Evolutionary conservation across 106 monocot species (phyloP).

Genomic region (Apostasia shenzhenica): DNA sequence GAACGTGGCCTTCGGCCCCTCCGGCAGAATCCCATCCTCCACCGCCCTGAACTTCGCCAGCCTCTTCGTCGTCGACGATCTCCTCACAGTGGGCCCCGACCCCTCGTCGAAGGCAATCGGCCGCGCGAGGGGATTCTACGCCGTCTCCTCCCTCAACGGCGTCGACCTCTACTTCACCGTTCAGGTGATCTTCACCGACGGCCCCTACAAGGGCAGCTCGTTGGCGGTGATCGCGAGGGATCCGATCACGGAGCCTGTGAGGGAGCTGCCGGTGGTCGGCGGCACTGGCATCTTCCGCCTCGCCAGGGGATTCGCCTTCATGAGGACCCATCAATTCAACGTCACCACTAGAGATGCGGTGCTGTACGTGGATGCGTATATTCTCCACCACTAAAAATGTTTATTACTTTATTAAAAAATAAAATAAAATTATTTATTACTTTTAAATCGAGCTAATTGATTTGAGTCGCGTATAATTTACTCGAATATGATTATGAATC

Average conservation of each 20-base stretch:
- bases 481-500: too few species aligned
- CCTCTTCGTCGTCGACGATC: conserved; percentile 28
- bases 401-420: too few species aligned
- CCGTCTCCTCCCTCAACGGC: conserved; percentile 5
- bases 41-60: background rate
- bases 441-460: too few species aligned
- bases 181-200: conserved; percentile 16
- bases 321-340: conserved; percentile 9
- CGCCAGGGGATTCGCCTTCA: conserved; percentile 17
- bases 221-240: conserved; percentile 18
- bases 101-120: conserved; percentile 14
- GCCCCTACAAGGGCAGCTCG: conserved; percentile 26
- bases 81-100: conserved; percentile 30
- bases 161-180: background rate
- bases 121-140: conserved; percentile 31
- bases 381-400: background rate
- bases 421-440: too few species aligned
- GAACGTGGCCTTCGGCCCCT: background rate
- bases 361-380: conserved; percentile 14
- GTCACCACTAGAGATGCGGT: conserved; percentile 4
- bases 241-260: background rate
- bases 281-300: conserved; percentile 25
- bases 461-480: too few species aligned
- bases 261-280: conserved; percentile 34
- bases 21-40: background rate